Evolutionary conservation across 495 filamentous ascomycete species (phyloP), one percentile per base, ranked within the genome.

Genomic region (Annulohypoxylon maeteangense): DNA sequence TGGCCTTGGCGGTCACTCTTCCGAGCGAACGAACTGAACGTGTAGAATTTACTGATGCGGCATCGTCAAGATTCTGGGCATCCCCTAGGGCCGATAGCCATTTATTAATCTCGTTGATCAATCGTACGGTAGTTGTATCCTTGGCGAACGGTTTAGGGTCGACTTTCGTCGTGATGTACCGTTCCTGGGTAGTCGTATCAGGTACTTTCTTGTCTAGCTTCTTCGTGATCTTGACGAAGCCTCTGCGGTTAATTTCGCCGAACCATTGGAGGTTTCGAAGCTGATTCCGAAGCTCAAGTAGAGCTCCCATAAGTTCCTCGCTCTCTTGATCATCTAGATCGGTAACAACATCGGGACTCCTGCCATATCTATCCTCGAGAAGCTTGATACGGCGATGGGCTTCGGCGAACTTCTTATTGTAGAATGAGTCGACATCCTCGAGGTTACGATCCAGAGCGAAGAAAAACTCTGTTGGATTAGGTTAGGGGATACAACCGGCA

Each of bases 221-320:
- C 84, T 98, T 99, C 20, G 94, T 95, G 79, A 99, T 98, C 81
- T 99, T 99, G 72, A 96, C 86, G 74, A 99, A 99, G 0, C 95
- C 95, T 64, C 92, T 87, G 36, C 94, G 87, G 75, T 99, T 99
- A 71, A 98, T 94, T 81, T 98, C 95, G 27, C 93, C 96, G 69
- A 97, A 98, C 94, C 94, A 98, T 80, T 96, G 92, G 65, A 99
- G 84, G 69, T 98, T 98, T 45, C 95, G 87, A 63, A 98, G 79
- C 67, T 95, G 92, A 53, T 90, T 90, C 45, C 95, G 87, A 55
- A 98, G 85, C 75, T 98, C 95, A 29, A 98, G 86, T 54, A 98
- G 84, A 36, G 94, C 92, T 38, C 90, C 91, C 82, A 95, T 90
- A 42, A 98, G 86, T 77, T 99, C 95, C 74, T 95, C 92, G 25